phyloP scores from a whole-genome alignment of 495 filamentous ascomycete genomes.

The Bacidia rubella region DNA sequence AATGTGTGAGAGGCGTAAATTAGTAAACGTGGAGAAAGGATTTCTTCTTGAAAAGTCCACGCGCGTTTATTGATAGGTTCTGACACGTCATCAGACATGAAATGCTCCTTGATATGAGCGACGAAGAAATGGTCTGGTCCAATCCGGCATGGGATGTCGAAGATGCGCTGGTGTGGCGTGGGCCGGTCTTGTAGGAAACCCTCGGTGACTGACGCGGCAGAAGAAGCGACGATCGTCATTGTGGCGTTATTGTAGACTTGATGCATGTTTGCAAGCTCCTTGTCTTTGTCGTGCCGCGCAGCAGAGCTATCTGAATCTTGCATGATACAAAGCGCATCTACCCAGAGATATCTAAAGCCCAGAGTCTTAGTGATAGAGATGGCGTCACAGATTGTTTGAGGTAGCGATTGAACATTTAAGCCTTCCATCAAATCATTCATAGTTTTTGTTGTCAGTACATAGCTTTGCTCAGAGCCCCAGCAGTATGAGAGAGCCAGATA shows the following conservation, averaged over 20 bases:
- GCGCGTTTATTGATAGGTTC: slow-evolving; percentile 19
- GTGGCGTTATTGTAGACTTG: slow-evolving; percentile 9
- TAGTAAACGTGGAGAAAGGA: slow-evolving; percentile 22
- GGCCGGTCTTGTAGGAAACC: slow-evolving; percentile 4
- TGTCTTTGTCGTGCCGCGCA: slow-evolving; percentile 2
- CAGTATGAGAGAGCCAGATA: slow-evolving; percentile 11
- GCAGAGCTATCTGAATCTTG: slow-evolving; percentile 11
- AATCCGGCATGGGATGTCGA: slow-evolving; percentile 3
- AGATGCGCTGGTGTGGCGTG: not conserved
- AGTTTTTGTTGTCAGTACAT: slow-evolving; percentile 5
- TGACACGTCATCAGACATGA: slow-evolving; percentile 2
- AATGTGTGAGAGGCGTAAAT: slow-evolving; percentile 19
- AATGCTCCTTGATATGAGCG: slow-evolving; percentile 9
- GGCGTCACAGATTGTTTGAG: slow-evolving; percentile 11
- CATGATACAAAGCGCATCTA: slow-evolving; percentile 13
- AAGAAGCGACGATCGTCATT: slow-evolving; percentile 9
- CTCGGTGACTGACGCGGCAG: slow-evolving; percentile 1
- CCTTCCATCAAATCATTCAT: not conserved
- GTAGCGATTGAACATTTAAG: slow-evolving; percentile 1
- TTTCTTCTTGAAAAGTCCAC: slow-evolving; percentile 32
- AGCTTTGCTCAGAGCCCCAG: slow-evolving; percentile 6
- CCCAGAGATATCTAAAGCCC: slow-evolving; percentile 12
- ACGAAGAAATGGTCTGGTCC: not conserved
- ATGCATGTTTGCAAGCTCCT: slow-evolving; percentile 10
- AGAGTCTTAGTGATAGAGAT: slow-evolving; percentile 8